These are phyloP conservation scores for Verticillium albo-atrum DNA, from an alignment of 2,329 filamentous ascomycete genomes.

Conservation along the genomic window DNA sequence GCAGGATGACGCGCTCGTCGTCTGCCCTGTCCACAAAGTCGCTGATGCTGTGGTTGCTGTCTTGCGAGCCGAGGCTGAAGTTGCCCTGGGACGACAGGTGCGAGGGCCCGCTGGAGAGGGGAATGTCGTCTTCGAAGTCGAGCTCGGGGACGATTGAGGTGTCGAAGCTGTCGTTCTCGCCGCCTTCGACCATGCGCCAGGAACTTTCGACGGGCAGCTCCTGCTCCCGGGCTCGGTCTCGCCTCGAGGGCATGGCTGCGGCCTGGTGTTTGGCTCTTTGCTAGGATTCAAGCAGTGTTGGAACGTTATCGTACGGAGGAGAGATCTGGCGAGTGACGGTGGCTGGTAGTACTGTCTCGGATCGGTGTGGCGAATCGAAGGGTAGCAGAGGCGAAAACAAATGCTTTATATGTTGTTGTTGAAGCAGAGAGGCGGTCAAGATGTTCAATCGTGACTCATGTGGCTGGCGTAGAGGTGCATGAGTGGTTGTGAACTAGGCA, in stretches of 20 bases:
- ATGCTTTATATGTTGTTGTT: background rate
- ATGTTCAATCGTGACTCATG: background rate
- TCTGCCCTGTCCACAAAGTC: slow-evolving; percentile 49
- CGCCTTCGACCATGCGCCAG: slow-evolving; percentile 57
- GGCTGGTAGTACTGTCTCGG: too few species aligned
- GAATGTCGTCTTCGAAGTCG: slow-evolving; percentile 32
- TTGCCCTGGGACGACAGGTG: slow-evolving; percentile 39
- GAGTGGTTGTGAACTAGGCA: background rate
- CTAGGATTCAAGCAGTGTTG: background rate
- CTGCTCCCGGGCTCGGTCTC: slow-evolving; percentile 11
- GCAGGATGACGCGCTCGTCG: slow-evolving; percentile 50
- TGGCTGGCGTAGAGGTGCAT: background rate
- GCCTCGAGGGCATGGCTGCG: slow-evolving; percentile 7
- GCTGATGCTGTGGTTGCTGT: slow-evolving; percentile 41
- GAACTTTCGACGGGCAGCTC: slow-evolving; percentile 45
- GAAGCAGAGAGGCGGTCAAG: background rate
- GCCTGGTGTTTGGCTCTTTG: too few species aligned
- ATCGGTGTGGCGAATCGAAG: too few species aligned
- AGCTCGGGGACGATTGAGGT: slow-evolving; percentile 46
- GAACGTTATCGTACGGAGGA: background rate
- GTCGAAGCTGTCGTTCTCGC: slow-evolving; percentile 57
- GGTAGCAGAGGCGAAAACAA: too few species aligned
- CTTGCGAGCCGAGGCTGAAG: slow-evolving; percentile 44
- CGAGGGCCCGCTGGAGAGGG: slow-evolving; percentile 40
- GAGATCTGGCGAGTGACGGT: background rate